A percentile compares a stretch with the other conserved stretches of the same genome.
These are phyloP conservation scores for Trichoderma guizhouense DNA, from an alignment of 2,329 filamentous ascomycete genomes.

Conservation along the genomic window DNA sequence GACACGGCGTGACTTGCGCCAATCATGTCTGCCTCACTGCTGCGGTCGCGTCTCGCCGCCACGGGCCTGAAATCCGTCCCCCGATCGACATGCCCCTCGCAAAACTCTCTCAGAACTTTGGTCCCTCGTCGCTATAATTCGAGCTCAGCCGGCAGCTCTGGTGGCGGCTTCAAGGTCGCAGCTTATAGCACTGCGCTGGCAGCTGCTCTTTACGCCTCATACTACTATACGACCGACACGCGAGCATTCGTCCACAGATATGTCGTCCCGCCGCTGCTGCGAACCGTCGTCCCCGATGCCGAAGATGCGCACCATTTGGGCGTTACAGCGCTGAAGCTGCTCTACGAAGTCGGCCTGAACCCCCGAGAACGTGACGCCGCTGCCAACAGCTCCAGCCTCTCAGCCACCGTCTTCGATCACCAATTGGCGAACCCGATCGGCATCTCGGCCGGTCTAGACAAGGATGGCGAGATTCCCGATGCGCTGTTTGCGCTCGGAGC, in stretches of 20 bases:
- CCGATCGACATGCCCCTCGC: background rate
- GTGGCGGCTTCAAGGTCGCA: slow-evolving; percentile 30
- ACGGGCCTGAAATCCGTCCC: background rate
- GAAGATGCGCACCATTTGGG: slow-evolving; percentile 90
- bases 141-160: background rate
- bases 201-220: slow-evolving; percentile 46
- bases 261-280: slow-evolving; percentile 62
- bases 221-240: slow-evolving; percentile 72
- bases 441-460: slow-evolving; percentile 94
- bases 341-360: slow-evolving; percentile 73
- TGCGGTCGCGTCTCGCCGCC: slow-evolving; percentile 17
- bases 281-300: slow-evolving; percentile 66
- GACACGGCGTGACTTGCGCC: slow-evolving; percentile 20
- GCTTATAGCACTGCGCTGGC: slow-evolving; percentile 42
- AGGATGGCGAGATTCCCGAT: slow-evolving; percentile 85
- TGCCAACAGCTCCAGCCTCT: slow-evolving; percentile 33
- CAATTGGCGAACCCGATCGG: slow-evolving; percentile 81
- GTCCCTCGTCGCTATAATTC: slow-evolving; percentile 9
- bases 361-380: slow-evolving; percentile 69
- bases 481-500: slow-evolving; percentile 81
- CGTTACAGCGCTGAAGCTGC: slow-evolving; percentile 64
- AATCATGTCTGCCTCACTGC: slow-evolving; percentile 17
- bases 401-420: slow-evolving; percentile 66
- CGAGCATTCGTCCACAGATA: slow-evolving; percentile 67
- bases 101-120: background rate